Evolutionary conservation across 1,284 basidiomycete species (phyloP).

Genomic region (Cystobasidium pallidum): DNA sequence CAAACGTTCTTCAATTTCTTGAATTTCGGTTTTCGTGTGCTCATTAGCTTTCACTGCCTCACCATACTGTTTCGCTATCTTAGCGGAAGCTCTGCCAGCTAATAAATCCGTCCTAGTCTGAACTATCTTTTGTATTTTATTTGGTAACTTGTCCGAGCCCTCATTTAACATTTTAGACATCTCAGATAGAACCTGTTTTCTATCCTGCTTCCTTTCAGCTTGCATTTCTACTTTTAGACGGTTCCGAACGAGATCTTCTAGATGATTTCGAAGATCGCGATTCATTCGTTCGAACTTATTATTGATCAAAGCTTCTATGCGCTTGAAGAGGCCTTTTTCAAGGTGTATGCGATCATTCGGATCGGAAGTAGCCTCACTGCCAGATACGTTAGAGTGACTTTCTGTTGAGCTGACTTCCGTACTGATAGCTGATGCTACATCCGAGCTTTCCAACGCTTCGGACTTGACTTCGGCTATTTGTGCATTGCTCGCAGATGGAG

Average conservation of each 20-base stretch:
- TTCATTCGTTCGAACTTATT: background rate
- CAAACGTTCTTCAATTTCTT: constrained; percentile 2
- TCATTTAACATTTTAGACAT: background rate
- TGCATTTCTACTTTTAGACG: background rate
- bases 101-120: background rate
- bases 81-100: constrained; percentile 1
- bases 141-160: constrained; percentile 1
- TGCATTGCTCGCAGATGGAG: background rate
- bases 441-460: background rate
- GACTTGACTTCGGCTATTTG: background rate
- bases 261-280: background rate
- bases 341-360: background rate
- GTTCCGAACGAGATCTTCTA: background rate
- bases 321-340: constrained; percentile 18
- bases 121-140: constrained; percentile 1
- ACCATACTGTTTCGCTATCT: background rate
- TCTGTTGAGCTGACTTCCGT: background rate
- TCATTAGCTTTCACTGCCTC: background rate
- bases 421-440: background rate
- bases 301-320: constrained; percentile 12
- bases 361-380: background rate
- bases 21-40: background rate
- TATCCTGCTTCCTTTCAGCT: background rate
- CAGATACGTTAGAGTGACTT: background rate
- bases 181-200: background rate